These are phyloP conservation scores for Paraphoma sp. DNA, from an alignment of 2,329 filamentous ascomycete species.

Conservation along the genomic window DNA sequence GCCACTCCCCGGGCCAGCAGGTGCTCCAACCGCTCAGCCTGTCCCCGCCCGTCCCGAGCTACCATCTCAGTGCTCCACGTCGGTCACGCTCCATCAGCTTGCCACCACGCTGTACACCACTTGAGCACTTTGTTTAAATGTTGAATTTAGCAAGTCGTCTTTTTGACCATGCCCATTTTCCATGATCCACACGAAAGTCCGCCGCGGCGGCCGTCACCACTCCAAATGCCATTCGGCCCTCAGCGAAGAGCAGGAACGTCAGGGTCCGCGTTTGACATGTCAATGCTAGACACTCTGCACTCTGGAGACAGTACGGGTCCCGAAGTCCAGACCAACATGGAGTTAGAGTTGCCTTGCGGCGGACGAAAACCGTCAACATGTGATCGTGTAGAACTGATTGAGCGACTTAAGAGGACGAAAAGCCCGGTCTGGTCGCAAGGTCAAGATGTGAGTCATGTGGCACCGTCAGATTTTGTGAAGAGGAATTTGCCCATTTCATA, in stretches of 20 bases:
- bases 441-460: conserved; percentile 58
- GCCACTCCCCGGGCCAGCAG: conserved; percentile 37
- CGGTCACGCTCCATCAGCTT: conserved; percentile 10
- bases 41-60: conserved; percentile 28
- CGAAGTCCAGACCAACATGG: conserved; percentile 8
- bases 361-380: conserved; percentile 35
- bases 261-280: conserved; percentile 9
- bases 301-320: conserved; percentile 7
- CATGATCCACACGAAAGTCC: conserved; percentile 44
- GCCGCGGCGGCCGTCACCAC: conserved; percentile 24
- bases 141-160: conserved; percentile 18
- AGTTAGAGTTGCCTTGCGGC: conserved; percentile 26
- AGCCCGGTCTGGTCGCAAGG: conserved; percentile 73
- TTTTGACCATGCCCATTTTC: conserved; percentile 47
- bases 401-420: conserved; percentile 80
- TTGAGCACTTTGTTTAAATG: conserved; percentile 30
- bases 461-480: neutral
- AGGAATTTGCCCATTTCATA: neutral
- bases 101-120: conserved; percentile 11
- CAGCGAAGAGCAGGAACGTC: conserved; percentile 22
- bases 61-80: conserved; percentile 29
- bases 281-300: conserved; percentile 13
- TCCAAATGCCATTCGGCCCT: conserved; percentile 19
- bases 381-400: conserved; percentile 80
- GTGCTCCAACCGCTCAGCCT: conserved; percentile 41